phyloP scores from a whole-genome alignment of 371 early-diverging fungal species.

The Apophysomyces elegans region DNA sequence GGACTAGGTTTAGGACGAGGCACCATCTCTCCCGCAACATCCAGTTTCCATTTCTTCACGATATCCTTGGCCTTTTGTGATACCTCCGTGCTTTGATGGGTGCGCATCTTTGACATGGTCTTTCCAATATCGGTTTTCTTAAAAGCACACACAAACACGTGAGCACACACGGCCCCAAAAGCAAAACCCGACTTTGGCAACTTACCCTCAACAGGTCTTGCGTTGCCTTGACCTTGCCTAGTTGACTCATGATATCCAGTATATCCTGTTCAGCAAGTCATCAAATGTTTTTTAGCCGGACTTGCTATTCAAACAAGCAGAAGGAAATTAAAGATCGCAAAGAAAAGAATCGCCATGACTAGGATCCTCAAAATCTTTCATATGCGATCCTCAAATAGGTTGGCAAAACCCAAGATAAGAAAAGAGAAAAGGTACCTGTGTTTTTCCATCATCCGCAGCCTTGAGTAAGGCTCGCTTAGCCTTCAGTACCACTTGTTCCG shows the following conservation, averaged over 20 bases:
- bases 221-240: slow-evolving; percentile 33
- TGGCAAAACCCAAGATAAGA: neutral
- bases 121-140: slow-evolving; percentile 81
- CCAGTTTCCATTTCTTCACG: slow-evolving; percentile 83
- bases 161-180: neutral
- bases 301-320: neutral
- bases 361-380: neutral
- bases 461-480: slow-evolving; percentile 28
- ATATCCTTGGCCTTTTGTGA: slow-evolving; percentile 68
- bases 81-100: slow-evolving; percentile 60
- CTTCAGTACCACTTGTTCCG: slow-evolving; percentile 23
- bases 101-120: slow-evolving; percentile 71
- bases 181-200: neutral
- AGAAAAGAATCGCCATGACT: neutral
- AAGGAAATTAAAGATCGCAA: neutral
- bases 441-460: slow-evolving; percentile 19
- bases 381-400: neutral
- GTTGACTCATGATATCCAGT: slow-evolving; percentile 30
- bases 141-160: slow-evolving; percentile 2
- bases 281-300: neutral
- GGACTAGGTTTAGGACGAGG: slow-evolving; percentile 4
- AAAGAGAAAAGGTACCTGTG: slow-evolving; percentile 14
- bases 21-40: slow-evolving; percentile 42
- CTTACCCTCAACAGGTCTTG: slow-evolving; percentile 39
- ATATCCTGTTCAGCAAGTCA: slow-evolving; percentile 24